These are phyloP conservation scores for Phaeosphaeria sp. DNA, from an alignment of 2,329 filamentous ascomycete genomes.

Conservation along the genomic window DNA sequence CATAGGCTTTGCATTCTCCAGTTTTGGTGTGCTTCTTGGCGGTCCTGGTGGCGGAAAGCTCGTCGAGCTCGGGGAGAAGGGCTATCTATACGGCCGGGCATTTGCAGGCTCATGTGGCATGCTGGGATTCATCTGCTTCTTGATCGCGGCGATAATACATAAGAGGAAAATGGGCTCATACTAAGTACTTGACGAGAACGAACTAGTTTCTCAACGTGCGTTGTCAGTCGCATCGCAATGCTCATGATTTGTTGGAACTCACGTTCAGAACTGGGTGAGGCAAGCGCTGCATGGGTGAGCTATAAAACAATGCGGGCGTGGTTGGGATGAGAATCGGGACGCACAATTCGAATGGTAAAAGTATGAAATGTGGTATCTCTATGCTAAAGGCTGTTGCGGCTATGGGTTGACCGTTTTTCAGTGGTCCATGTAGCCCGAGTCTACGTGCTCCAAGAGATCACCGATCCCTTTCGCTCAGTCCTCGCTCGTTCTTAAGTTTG, in stretches of 20 bases:
- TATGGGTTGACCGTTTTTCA: not conserved
- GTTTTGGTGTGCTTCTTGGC: constrained; percentile 36
- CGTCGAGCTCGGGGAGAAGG: constrained; percentile 44
- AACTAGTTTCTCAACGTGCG: not conserved
- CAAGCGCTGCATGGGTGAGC: not conserved
- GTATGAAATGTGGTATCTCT: not conserved
- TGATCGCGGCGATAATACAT: constrained; percentile 15
- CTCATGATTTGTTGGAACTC: not conserved
- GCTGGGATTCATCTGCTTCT: constrained; percentile 17
- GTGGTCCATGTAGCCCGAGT: not conserved
- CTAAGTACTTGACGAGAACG: not conserved
- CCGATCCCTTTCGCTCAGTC: not conserved
- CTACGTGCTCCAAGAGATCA: not conserved
- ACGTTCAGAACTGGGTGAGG: not conserved
- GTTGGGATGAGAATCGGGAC: not conserved
- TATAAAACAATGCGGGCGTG: not conserved
- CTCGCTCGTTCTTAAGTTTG: not conserved
- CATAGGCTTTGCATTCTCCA: constrained; percentile 44
- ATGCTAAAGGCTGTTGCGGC: not conserved
- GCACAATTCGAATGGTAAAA: not conserved
- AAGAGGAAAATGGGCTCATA: constrained; percentile 3
- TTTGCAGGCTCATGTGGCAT: constrained; percentile 45
- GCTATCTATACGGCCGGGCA: constrained; percentile 52
- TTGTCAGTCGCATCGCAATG: no score
- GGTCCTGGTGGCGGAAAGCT: constrained; percentile 40